These are phyloP conservation scores for Zymoseptoria tritici DNA, from an alignment of 2,329 filamentous ascomycete genomes.

Conservation along the genomic window DNA sequence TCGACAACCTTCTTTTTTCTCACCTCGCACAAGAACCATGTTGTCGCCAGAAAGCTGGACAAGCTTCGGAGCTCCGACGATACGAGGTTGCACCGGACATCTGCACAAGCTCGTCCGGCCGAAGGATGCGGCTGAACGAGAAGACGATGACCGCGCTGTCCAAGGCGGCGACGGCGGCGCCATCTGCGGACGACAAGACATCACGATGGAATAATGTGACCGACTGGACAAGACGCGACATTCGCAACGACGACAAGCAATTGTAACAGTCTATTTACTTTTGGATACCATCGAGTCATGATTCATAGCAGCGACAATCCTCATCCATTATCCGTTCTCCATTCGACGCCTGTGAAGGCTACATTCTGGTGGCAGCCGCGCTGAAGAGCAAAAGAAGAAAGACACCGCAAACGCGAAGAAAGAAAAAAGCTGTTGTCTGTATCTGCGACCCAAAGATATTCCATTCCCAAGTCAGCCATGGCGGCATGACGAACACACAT, in stretches of 20 bases:
- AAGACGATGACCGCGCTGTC: not conserved
- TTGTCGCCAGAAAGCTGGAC: not conserved
- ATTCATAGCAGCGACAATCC: slow-evolving; percentile 15
- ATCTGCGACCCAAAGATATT: slow-evolving; percentile 10
- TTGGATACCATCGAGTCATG: slow-evolving; percentile 15
- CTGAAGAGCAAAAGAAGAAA: slow-evolving; percentile 9
- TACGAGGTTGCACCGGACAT: not conserved
- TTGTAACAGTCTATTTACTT: slow-evolving; percentile 17
- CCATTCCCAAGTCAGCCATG: slow-evolving; percentile 18
- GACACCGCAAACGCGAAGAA: slow-evolving; percentile 11
- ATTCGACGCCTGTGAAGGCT: slow-evolving; percentile 22
- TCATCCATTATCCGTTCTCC: slow-evolving; percentile 8
- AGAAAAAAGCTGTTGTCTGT: slow-evolving; percentile 18
- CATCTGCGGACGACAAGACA: not conserved
- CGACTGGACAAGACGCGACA: not conserved
- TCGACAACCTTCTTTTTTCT: not conserved
- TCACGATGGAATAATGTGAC: not conserved
- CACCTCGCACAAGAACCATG: not conserved
- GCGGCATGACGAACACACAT: slow-evolving; percentile 24
- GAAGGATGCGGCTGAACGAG: not conserved
- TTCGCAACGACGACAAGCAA: slow-evolving; percentile 8
- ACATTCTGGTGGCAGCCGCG: slow-evolving; percentile 14
- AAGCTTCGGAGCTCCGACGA: not conserved
- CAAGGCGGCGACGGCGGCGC: not conserved
- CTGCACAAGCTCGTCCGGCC: not conserved